Evolutionary conservation across 306 rosid genomes (phyloP).

Genomic region (Medicago arabica): DNA sequence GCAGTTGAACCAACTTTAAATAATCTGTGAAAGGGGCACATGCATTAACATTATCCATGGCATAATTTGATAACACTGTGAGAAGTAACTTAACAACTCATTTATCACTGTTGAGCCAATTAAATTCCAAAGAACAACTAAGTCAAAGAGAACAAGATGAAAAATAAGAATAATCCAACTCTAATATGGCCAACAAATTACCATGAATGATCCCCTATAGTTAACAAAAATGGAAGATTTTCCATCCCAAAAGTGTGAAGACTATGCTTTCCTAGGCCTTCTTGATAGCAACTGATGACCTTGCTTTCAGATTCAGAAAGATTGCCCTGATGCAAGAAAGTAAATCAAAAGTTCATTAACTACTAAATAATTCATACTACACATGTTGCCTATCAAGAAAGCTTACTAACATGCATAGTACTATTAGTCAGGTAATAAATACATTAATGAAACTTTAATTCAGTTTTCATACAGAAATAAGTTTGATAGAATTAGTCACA

Average conservation of each 20-base stretch:
- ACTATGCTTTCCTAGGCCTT: conserved; percentile 50
- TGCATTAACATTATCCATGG: background rate
- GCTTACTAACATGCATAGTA: background rate
- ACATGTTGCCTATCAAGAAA: too few relatives aligned
- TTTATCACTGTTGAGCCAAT: background rate
- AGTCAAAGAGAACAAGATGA: conserved; percentile 24
- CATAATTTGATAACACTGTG: background rate
- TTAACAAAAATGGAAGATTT: conserved; percentile 8
- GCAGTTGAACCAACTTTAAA: background rate
- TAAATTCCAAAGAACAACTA: background rate
- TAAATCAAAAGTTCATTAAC: conserved; percentile 32
- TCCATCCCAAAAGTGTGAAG: conserved; percentile 18
- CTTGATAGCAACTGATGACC: conserved; percentile 69
- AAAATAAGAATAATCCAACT: conserved; percentile 6
- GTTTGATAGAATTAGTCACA: background rate
- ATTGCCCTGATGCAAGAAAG: conserved; percentile 70
- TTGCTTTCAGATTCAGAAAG: conserved; percentile 89
- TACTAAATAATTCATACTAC: background rate
- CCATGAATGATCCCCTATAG: conserved; percentile 20
- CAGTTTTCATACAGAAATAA: background rate
- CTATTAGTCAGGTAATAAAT: background rate
- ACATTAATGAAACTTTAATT: conserved; percentile 4
- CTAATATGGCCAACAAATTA: conserved; percentile 8
- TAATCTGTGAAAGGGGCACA: background rate
- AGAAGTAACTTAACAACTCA: background rate